Evolutionary conservation across 2,329 filamentous ascomycete species (phyloP).

Genomic region (Nemania diffusa): DNA sequence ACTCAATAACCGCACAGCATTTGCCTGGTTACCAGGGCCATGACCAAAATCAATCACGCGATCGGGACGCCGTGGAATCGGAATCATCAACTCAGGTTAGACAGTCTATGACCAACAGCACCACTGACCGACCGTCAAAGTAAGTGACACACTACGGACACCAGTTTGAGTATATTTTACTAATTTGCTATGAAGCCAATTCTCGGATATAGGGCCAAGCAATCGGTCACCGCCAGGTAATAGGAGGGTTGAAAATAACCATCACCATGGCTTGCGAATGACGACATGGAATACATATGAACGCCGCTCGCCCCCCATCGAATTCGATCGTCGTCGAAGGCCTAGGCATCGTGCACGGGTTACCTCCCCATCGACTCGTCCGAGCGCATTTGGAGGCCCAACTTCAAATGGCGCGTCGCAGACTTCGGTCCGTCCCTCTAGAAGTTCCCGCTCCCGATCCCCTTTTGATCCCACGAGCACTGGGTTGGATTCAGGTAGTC

Average conservation of each 20-base stretch:
- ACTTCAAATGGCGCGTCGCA: constrained; percentile 37
- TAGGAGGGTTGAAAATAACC: constrained; percentile 37
- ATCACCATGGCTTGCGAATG: constrained; percentile 27
- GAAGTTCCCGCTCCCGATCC: constrained; percentile 35
- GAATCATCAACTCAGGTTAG: constrained; percentile 29
- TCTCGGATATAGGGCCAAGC: constrained; percentile 12
- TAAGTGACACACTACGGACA: constrained; percentile 8
- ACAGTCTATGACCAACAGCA: constrained; percentile 18
- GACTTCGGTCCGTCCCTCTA: constrained; percentile 41
- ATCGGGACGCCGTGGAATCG: constrained; percentile 34
- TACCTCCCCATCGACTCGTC: constrained; percentile 40
- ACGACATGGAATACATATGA: constrained; percentile 38
- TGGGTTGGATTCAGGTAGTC: constrained; percentile 19
- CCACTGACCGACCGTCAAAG: constrained; percentile 12
- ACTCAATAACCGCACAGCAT: constrained; percentile 40
- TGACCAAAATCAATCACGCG: constrained; percentile 24
- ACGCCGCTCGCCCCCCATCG: constrained; percentile 46
- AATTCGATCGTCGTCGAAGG: constrained; percentile 48
- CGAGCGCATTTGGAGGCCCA: constrained; percentile 35
- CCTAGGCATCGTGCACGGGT: constrained; percentile 45
- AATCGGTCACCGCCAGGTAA: constrained; percentile 13
- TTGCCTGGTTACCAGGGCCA: constrained; percentile 23
- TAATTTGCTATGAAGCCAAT: constrained; percentile 29
- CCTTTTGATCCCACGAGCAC: constrained; percentile 24
- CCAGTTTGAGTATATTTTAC: constrained; percentile 1